Evolutionary conservation across 495 filamentous ascomycete species (phyloP).

Genomic region (Venustampulla echinocandica): DNA sequence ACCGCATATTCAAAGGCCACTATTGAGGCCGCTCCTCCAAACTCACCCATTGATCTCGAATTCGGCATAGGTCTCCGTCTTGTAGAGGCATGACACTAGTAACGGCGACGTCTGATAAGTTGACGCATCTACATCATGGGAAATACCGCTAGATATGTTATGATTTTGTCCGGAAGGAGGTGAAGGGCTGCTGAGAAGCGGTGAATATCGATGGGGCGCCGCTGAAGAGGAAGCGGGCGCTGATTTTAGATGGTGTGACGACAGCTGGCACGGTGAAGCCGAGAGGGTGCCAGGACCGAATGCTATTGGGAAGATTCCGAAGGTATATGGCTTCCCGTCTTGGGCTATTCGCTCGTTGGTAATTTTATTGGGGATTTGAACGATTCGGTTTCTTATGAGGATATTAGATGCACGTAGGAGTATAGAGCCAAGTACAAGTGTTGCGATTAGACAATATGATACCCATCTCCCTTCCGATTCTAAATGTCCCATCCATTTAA

Average conservation of each 20-base stretch:
- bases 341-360: constrained; percentile 54
- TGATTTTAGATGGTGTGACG: constrained; percentile 94
- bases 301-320: constrained; percentile 73
- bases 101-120: constrained; percentile 57
- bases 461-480: constrained; percentile 6
- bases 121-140: constrained; percentile 51
- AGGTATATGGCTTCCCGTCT: constrained; percentile 52
- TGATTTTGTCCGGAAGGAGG: constrained; percentile 90
- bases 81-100: constrained; percentile 95
- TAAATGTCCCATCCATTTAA: not conserved
- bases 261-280: constrained; percentile 76
- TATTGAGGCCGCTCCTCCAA: constrained; percentile 29
- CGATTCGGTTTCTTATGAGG: constrained; percentile 41
- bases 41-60: constrained; percentile 44
- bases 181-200: constrained; percentile 89
- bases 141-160: constrained; percentile 58
- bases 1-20: constrained; percentile 75
- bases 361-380: constrained; percentile 69
- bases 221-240: constrained; percentile 70
- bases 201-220: constrained; percentile 82
- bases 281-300: constrained; percentile 40
- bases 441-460: constrained; percentile 37
- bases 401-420: constrained; percentile 64
- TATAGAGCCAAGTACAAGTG: constrained; percentile 68
- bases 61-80: constrained; percentile 62